Conservation (phyloP, 2,329 filamentous ascomycete genomes). For the Aspergillus neotritici region DNA sequence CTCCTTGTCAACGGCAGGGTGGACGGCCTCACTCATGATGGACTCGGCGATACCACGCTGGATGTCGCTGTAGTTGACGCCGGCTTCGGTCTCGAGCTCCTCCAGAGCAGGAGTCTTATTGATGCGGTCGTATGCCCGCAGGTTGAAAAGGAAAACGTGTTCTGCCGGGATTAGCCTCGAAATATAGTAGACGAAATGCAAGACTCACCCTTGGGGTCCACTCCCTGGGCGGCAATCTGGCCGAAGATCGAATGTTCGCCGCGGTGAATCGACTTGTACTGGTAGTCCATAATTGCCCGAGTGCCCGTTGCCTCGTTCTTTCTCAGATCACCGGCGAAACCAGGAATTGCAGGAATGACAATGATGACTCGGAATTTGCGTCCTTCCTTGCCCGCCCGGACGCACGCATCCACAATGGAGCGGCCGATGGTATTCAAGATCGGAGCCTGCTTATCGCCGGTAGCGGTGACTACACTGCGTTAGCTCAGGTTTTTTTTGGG, state of each 20-base stretch:
- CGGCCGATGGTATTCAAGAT: constrained; percentile 82
- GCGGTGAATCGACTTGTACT: constrained; percentile 91
- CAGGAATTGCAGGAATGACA: constrained; percentile 83
- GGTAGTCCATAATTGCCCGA: constrained; percentile 95
- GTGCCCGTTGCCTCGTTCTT: constrained; percentile 80
- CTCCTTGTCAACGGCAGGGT: constrained; percentile 39
- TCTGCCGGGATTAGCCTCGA: constrained; percentile 36
- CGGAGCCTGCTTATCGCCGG: constrained; percentile 77
- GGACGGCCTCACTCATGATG: constrained; percentile 70
- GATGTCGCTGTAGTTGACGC: constrained; percentile 77
- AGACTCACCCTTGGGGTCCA: constrained; percentile 58
- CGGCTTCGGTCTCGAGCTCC: constrained; percentile 72
- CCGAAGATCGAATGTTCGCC: constrained; percentile 88
- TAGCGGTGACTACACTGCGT: constrained; percentile 62
- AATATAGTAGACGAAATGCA: constrained; percentile 32
- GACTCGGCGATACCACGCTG: constrained; percentile 85
- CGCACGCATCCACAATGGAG: constrained; percentile 85
- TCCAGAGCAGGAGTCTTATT: constrained; percentile 72
- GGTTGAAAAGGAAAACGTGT: constrained; percentile 89
- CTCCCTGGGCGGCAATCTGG: constrained; percentile 64
- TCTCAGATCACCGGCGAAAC: constrained; percentile 86
- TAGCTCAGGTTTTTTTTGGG: constrained; percentile 10
- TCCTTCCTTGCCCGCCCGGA: constrained; percentile 71
- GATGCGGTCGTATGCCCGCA: constrained; percentile 86
- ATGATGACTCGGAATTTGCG: constrained; percentile 89